These are phyloP conservation scores for Nothophytophthora sp. DNA, from an alignment of 352 stramenopile species.

Conservation along the genomic window DNA sequence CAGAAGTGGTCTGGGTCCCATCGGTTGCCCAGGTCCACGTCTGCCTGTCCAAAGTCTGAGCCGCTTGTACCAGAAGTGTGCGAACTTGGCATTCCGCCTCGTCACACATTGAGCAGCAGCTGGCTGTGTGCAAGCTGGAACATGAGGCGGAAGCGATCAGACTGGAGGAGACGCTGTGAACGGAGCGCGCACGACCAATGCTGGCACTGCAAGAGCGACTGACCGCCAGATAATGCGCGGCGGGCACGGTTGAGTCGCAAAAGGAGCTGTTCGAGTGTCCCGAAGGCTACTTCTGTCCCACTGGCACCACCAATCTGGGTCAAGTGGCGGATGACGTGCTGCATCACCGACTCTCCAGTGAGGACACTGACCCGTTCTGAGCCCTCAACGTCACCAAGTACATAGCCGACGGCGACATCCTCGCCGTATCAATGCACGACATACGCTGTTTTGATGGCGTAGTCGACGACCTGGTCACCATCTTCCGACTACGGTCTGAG, in stretches of 20 bases:
- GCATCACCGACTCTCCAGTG: constrained; percentile 55
- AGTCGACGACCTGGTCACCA: constrained; percentile 71
- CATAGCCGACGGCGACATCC: constrained; percentile 87
- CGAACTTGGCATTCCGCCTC: too few species aligned
- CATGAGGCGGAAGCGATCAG: constrained; percentile 29
- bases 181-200: constrained; percentile 39
- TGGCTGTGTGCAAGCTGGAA: constrained; percentile 30
- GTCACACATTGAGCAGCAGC: constrained; percentile 34
- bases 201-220: constrained; percentile 43
- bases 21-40: too few species aligned
- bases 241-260: constrained; percentile 86
- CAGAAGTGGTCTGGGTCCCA: too few species aligned
- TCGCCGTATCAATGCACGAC: constrained; percentile 90
- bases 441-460: constrained; percentile 90
- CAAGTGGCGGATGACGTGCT: constrained; percentile 91
- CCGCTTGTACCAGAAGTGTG: too few species aligned
- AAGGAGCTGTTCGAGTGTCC: constrained; percentile 84
- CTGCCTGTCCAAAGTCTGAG: too few species aligned
- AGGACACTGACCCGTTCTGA: constrained; percentile 77
- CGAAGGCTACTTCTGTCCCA: constrained; percentile 95
- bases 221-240: constrained; percentile 86
- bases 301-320: constrained; percentile 91
- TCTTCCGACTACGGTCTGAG: constrained; percentile 36
- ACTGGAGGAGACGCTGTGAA: constrained; percentile 29
- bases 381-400: constrained; percentile 86